A percentile compares a stretch with the other conserved stretches of the same genome.
Evolutionary conservation across 768 basidiomycete species (phyloP).

Genomic region (Cubamyces sp.): DNA sequence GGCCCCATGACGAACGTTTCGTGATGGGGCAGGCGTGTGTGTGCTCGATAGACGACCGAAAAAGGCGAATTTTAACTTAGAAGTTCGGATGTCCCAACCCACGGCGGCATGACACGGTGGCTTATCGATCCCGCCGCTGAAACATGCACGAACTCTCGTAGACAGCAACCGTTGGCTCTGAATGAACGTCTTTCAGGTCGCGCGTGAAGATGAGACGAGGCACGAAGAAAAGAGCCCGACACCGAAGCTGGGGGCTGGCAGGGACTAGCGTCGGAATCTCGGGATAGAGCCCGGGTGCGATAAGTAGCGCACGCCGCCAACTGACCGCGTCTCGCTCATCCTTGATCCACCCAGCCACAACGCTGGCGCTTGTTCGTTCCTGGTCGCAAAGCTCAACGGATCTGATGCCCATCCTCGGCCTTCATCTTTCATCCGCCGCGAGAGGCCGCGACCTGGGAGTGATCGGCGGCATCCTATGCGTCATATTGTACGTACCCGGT

Average conservation of each 20-base stretch:
- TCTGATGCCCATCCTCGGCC: not conserved
- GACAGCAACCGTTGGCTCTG: not conserved
- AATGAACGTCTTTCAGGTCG: no score
- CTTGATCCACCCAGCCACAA: constrained; percentile 14
- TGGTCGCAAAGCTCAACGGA: constrained; percentile 3
- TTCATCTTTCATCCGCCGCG: not conserved
- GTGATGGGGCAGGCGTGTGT: constrained; percentile 3
- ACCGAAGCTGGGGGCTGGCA: no score
- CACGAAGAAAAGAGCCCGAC: no score
- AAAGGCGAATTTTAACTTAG: constrained; percentile 4
- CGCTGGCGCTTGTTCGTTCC: constrained; percentile 17
- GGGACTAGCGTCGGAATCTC: not conserved
- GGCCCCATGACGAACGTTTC: constrained; percentile 10
- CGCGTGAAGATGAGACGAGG: no score
- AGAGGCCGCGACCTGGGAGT: not conserved
- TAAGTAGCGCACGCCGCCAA: not conserved
- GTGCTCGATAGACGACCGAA: not conserved
- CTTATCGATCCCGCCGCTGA: constrained; percentile 2
- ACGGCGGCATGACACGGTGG: not conserved
- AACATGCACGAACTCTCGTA: not conserved
- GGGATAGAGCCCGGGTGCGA: not conserved
- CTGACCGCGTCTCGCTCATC: not conserved
- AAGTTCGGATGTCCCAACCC: not conserved
- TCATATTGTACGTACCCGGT: not conserved
- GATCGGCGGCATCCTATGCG: not conserved